Conservation (phyloP, 1,284 basidiomycete genomes). For the Stereum hirsutum region DNA sequence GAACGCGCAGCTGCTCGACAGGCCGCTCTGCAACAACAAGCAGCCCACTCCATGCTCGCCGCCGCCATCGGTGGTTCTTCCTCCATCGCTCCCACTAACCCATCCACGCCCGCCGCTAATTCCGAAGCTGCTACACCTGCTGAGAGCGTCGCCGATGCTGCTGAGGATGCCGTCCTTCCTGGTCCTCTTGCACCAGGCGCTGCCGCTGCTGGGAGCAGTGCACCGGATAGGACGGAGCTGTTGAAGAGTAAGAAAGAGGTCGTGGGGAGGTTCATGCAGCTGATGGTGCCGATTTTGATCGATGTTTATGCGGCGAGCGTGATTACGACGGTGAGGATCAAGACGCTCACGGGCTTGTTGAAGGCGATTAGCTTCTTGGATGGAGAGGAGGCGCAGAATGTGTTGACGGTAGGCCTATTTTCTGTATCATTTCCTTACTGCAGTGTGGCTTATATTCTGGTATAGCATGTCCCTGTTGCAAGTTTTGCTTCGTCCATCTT, state of each 20-base stretch:
- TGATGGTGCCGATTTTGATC: conserved; percentile 85
- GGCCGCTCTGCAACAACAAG: conserved; percentile 22
- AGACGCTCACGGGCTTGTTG: conserved; percentile 77
- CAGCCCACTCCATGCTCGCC: conserved; percentile 6
- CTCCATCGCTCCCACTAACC: too few relatives aligned
- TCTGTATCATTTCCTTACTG: not conserved
- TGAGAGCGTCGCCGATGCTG: conserved; percentile 25
- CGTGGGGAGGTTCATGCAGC: conserved; percentile 76
- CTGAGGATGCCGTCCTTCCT: not conserved
- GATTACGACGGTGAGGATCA: conserved; percentile 74
- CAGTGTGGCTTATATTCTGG: conserved; percentile 8
- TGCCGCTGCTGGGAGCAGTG: conserved; percentile 26
- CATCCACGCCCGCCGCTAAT: conserved; percentile 13
- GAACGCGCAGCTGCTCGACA: conserved; percentile 63
- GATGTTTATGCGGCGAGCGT: conserved; percentile 96
- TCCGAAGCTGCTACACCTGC: conserved; percentile 22
- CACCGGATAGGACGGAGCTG: conserved; percentile 56
- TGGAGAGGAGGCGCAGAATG: conserved; percentile 61
- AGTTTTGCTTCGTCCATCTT: conserved; percentile 89
- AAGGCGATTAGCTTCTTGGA: conserved; percentile 88
- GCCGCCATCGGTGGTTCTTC: too few relatives aligned
- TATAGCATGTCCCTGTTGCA: conserved; percentile 80
- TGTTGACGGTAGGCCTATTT: conserved; percentile 50
- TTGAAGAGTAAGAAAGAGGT: conserved; percentile 67
- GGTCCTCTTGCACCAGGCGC: conserved; percentile 12